phyloP scores from a whole-genome alignment of 2,329 filamentous ascomycete species.

The Grosmannia clavigera region DNA sequence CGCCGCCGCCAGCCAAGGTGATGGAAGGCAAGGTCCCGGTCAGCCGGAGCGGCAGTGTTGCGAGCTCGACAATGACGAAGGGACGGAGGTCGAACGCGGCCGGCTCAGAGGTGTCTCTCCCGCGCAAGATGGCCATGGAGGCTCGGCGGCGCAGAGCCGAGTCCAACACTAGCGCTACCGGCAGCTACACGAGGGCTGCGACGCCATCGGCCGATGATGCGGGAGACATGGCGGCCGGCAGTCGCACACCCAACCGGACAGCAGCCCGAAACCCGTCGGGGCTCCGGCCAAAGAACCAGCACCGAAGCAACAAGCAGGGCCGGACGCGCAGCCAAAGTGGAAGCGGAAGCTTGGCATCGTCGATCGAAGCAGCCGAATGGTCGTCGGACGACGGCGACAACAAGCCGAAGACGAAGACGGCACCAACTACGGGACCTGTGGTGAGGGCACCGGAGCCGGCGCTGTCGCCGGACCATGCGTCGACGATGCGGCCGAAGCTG shows the following conservation, averaged over 20 bases:
- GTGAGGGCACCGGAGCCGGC: slow-evolving; percentile 18
- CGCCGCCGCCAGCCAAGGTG: slow-evolving; percentile 75
- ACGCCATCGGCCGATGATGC: slow-evolving; percentile 14
- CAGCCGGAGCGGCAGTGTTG: slow-evolving; percentile 47
- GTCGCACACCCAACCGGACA: slow-evolving; percentile 11
- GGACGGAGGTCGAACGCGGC: background rate
- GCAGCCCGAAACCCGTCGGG: slow-evolving; percentile 12
- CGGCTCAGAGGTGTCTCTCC: slow-evolving; percentile 8
- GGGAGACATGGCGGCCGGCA: slow-evolving; percentile 11
- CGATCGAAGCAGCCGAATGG: slow-evolving; percentile 11
- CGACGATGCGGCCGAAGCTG: slow-evolving; percentile 21
- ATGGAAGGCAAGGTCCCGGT: slow-evolving; percentile 80
- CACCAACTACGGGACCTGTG: background rate
- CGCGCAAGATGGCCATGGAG: slow-evolving; percentile 8
- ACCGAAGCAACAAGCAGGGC: background rate
- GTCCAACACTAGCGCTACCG: slow-evolving; percentile 5
- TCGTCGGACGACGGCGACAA: slow-evolving; percentile 18
- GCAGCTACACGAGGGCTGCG: background rate
- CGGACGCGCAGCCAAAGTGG: slow-evolving; percentile 7
- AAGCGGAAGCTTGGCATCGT: slow-evolving; percentile 11
- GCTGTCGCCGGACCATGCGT: background rate
- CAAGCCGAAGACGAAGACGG: slow-evolving; percentile 10
- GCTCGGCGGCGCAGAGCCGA: slow-evolving; percentile 7
- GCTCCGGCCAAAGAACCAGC: slow-evolving; percentile 3
- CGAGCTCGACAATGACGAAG: slow-evolving; percentile 27